Percentiles rank a stretch among this genome's conserved stretches.
Evolutionary conservation across 2,329 filamentous ascomycete species (phyloP).

Genomic region (Nigrograna mackinnonii): DNA sequence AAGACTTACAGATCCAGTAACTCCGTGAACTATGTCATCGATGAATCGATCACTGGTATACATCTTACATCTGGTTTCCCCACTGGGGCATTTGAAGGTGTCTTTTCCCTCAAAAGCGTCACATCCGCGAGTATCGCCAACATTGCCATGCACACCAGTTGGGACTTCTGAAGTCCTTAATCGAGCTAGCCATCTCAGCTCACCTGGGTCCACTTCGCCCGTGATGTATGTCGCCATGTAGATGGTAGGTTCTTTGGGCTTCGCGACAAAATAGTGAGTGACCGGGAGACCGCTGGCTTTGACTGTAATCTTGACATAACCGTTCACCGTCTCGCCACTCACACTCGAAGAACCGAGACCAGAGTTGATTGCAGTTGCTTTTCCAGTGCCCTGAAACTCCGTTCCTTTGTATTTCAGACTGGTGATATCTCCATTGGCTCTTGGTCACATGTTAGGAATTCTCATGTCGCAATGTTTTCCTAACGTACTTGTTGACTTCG

Average conservation of each 20-base stretch:
- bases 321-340: slow-evolving; percentile 24
- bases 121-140: slow-evolving; percentile 21
- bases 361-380: slow-evolving; percentile 23
- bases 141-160: slow-evolving; percentile 23
- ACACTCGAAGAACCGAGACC: slow-evolving; percentile 22
- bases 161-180: slow-evolving; percentile 15
- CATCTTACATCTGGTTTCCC: slow-evolving; percentile 24
- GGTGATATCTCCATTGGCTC: slow-evolving; percentile 24
- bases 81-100: slow-evolving; percentile 23
- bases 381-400: slow-evolving; percentile 22
- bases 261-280: slow-evolving; percentile 26
- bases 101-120: slow-evolving; percentile 25
- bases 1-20: slow-evolving; percentile 19
- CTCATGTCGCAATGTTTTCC: not conserved
- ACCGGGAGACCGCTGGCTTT: slow-evolving; percentile 18
- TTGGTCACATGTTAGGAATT: not conserved
- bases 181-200: slow-evolving; percentile 11
- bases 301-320: slow-evolving; percentile 24
- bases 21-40: slow-evolving; percentile 24
- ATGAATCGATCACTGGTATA: slow-evolving; percentile 26
- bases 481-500: slow-evolving; percentile 17
- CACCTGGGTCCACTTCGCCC: slow-evolving; percentile 25
- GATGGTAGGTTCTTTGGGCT: slow-evolving; percentile 19
- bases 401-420: slow-evolving; percentile 24
- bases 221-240: slow-evolving; percentile 28